phyloP scores from a whole-genome alignment of 2,329 filamentous ascomycete species.

The Botryotinia convoluta region DNA sequence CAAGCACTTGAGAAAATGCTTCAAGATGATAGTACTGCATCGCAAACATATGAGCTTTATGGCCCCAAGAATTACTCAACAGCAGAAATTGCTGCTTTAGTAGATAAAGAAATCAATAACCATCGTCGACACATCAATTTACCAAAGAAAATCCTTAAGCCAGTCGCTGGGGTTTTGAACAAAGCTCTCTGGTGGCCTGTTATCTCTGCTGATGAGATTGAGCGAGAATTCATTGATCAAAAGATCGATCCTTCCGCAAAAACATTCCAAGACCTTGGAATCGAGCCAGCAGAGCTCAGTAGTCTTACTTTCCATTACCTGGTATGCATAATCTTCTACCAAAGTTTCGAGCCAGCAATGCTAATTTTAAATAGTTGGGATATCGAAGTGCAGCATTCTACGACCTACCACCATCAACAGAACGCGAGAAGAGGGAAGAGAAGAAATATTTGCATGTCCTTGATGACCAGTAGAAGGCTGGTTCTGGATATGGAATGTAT shows the following conservation, averaged over 20 bases:
- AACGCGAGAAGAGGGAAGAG: conserved; percentile 91
- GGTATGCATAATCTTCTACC: conserved; percentile 50
- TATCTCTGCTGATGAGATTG: conserved; percentile 78
- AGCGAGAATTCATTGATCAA: conserved; percentile 92
- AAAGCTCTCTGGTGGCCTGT: conserved; percentile 85
- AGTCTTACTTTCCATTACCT: conserved; percentile 92
- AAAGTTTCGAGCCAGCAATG: not conserved
- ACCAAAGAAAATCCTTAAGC: conserved; percentile 76
- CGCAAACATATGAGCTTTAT: conserved; percentile 91
- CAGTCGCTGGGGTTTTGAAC: conserved; percentile 72
- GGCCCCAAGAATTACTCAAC: conserved; percentile 92
- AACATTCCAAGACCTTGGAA: conserved; percentile 91
- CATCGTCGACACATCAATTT: conserved; percentile 87
- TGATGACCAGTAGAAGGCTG: conserved; percentile 68
- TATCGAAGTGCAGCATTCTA: conserved; percentile 88
- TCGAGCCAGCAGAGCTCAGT: conserved; percentile 82
- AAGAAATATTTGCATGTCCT: conserved; percentile 95
- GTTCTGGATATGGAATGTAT: conserved; percentile 13
- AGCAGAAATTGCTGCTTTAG: conserved; percentile 78
- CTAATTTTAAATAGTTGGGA: conserved; percentile 60
- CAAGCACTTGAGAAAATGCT: conserved; percentile 85
- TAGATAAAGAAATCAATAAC: conserved; percentile 91
- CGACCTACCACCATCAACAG: conserved; percentile 89
- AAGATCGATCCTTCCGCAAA: conserved; percentile 86
- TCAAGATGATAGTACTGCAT: conserved; percentile 84